phyloP scores from a whole-genome alignment of 1,139 yeast genomes.

The Pichia inconspicua region DNA sequence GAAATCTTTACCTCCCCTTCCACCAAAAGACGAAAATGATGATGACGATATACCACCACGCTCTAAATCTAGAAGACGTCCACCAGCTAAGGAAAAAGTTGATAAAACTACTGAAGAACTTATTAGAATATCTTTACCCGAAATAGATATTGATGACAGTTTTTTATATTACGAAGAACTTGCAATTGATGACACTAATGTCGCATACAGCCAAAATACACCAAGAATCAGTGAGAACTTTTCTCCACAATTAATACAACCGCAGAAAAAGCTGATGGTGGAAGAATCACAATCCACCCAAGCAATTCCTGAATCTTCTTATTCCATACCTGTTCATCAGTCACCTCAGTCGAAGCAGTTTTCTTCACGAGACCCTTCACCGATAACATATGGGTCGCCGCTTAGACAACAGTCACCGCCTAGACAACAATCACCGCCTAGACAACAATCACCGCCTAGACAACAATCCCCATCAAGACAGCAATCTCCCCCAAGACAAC shows the following conservation, averaged over 20 bases:
- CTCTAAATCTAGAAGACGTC: conserved; percentile 9
- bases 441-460: background rate
- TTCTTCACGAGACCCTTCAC: background rate
- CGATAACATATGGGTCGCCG: background rate
- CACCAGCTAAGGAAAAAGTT: conserved; percentile 1
- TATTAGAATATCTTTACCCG: conserved; percentile 6
- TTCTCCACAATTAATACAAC: background rate
- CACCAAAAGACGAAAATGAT: conserved; percentile 15
- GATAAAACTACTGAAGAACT: background rate
- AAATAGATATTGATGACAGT: conserved; percentile 5
- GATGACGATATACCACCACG: conserved; percentile 9
- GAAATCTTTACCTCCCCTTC: conserved; percentile 20
- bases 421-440: background rate
- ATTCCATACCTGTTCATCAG: background rate
- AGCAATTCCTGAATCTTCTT: background rate
- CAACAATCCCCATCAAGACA: background rate
- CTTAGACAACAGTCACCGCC: background rate
- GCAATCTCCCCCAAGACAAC: background rate
- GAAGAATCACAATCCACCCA: background rate
- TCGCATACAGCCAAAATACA: background rate
- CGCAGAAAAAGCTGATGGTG: too few species aligned
- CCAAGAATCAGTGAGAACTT: background rate
- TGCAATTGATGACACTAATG: conserved; percentile 1
- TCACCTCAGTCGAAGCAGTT: background rate
- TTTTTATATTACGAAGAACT: conserved; percentile 8